These are phyloP conservation scores for Pyrenophora tritici-repentis DNA, from an alignment of 2,329 filamentous ascomycete species.

Conservation along the genomic window DNA sequence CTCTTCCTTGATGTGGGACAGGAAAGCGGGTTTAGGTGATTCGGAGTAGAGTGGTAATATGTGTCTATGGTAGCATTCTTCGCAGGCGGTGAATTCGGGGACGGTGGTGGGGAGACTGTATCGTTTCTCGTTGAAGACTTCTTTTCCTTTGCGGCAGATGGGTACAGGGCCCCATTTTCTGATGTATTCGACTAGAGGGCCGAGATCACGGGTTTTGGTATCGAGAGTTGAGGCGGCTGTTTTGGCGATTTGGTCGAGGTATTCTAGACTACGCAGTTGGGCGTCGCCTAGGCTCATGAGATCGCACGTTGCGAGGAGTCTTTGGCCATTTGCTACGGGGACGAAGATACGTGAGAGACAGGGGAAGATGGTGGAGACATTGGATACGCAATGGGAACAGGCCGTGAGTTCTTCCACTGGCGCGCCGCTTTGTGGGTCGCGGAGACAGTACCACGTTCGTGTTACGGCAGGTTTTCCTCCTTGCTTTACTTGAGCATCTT, in stretches of 20 bases:
- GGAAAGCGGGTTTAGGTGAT: constrained; percentile 1
- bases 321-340: constrained; percentile 12
- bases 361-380: constrained; percentile 20
- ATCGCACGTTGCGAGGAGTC: constrained; percentile 26
- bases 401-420: constrained; percentile 26
- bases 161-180: constrained; percentile 18
- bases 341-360: constrained; percentile 20
- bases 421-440: constrained; percentile 14
- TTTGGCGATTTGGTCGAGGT: constrained; percentile 15
- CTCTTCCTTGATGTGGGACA: constrained; percentile 3
- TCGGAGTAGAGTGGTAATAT: constrained; percentile 9
- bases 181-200: constrained; percentile 12
- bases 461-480: constrained; percentile 17
- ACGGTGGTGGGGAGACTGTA: constrained; percentile 10
- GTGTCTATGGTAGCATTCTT: constrained; percentile 24
- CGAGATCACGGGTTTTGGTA: constrained; percentile 8
- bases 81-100: constrained; percentile 20
- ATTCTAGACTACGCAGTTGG: constrained; percentile 13
- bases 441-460: constrained; percentile 26
- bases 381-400: constrained; percentile 24
- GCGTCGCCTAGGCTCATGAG: constrained; percentile 14
- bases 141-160: constrained; percentile 8
- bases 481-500: constrained; percentile 17
- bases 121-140: constrained; percentile 7
- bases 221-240: constrained; percentile 7